Conservation (phyloP, 352 stramenopile species). For the Stramenopiles sp. region DNA sequence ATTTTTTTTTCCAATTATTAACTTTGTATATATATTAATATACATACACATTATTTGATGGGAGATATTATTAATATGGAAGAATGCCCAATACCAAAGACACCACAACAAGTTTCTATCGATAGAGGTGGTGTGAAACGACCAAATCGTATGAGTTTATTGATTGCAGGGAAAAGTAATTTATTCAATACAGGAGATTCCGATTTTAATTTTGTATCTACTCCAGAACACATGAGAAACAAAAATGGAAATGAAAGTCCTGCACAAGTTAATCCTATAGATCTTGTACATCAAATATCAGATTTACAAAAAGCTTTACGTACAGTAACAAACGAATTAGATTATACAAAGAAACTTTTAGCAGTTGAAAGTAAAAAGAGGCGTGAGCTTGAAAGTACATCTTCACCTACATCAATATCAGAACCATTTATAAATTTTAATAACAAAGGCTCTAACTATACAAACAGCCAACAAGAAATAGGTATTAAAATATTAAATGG, state of each 20-base stretch:
- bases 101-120: too few species aligned
- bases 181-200: neutral
- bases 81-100: too few species aligned
- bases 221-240: neutral
- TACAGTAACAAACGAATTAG: neutral
- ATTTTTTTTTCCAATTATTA: too few species aligned
- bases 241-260: neutral
- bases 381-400: too few species aligned
- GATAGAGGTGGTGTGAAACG: neutral
- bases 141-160: neutral
- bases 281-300: neutral
- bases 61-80: too few species aligned
- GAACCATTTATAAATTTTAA: too few species aligned
- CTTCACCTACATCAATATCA: too few species aligned
- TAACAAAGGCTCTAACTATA: too few species aligned
- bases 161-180: neutral
- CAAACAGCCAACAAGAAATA: too few species aligned
- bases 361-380: neutral
- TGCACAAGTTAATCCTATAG: neutral
- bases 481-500: too few species aligned
- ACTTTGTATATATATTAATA: too few species aligned
- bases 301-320: constrained; percentile 1
- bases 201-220: neutral
- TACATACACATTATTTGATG: too few species aligned
- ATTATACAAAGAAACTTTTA: neutral